phyloP scores from a whole-genome alignment of 2,329 filamentous ascomycete genomes.

The Aspergillus ochraceus region DNA sequence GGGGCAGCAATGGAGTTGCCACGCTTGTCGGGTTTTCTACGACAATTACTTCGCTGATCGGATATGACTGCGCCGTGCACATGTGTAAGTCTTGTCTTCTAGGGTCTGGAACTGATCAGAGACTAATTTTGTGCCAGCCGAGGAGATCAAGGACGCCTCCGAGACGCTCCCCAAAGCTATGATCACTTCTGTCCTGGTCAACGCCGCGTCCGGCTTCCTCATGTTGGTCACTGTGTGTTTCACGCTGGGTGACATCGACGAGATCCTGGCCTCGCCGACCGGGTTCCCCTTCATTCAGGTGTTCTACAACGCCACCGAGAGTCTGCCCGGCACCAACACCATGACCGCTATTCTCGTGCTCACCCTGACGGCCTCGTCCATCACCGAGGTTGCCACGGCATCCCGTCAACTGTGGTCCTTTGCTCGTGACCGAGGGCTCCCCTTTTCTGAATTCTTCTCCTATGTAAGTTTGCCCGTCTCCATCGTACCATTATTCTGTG shows the following conservation, averaged over 20 bases:
- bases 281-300: conserved; percentile 33
- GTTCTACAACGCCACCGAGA: conserved; percentile 39
- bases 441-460: conserved; percentile 27
- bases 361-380: conserved; percentile 39
- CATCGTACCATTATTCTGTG: neutral
- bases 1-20: conserved; percentile 39
- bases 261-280: conserved; percentile 26
- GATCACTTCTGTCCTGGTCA: conserved; percentile 35
- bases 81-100: conserved; percentile 40
- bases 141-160: conserved; percentile 41
- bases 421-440: conserved; percentile 43
- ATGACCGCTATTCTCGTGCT: conserved; percentile 46
- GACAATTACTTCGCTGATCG: conserved; percentile 43
- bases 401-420: conserved; percentile 46
- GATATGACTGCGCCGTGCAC: conserved; percentile 46
- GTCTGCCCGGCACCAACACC: conserved; percentile 41
- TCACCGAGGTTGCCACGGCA: conserved; percentile 32
- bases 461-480: conserved; percentile 14
- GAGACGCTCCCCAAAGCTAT: conserved; percentile 40
- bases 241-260: conserved; percentile 34
- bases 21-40: conserved; percentile 42
- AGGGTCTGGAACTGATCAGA: neutral
- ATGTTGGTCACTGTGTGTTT: conserved; percentile 43
- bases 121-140: conserved; percentile 29
- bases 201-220: conserved; percentile 39